These are phyloP conservation scores for Pulicaria dysenterica DNA, from an alignment of 129 eudicot species.

Conservation along the genomic window DNA sequence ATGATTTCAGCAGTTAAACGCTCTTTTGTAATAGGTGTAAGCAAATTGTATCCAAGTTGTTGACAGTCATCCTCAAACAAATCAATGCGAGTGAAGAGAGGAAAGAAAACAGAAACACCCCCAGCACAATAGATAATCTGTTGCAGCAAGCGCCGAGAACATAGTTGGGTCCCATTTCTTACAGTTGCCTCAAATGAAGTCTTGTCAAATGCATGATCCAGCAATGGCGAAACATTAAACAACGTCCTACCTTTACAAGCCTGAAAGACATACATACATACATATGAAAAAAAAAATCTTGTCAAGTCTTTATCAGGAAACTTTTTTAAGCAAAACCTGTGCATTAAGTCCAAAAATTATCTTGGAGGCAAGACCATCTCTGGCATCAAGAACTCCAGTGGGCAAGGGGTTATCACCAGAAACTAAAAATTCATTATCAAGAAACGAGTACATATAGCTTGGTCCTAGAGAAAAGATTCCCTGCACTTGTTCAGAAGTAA, in stretches of 20 bases:
- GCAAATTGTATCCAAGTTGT: slow-evolving; percentile 48
- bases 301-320: slow-evolving; percentile 7
- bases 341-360: slow-evolving; percentile 93
- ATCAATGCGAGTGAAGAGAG: slow-evolving; percentile 79
- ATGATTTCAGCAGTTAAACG: slow-evolving; percentile 88
- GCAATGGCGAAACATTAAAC: slow-evolving; percentile 77
- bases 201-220: slow-evolving; percentile 69
- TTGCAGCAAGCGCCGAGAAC: slow-evolving; percentile 89
- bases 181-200: slow-evolving; percentile 81
- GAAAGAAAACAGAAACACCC: slow-evolving; percentile 97
- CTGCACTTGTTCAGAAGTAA: slow-evolving; percentile 83
- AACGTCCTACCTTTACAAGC: slow-evolving; percentile 79
- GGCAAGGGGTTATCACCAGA: slow-evolving; percentile 65
- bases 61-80: slow-evolving; percentile 54
- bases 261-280: slow-evolving; percentile 40
- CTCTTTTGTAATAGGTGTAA: slow-evolving; percentile 72
- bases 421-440: slow-evolving; percentile 69
- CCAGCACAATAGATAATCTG: slow-evolving; percentile 96
- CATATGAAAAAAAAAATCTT: slow-evolving; percentile 1
- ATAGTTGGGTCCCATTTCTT: slow-evolving; percentile 79
- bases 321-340: slow-evolving; percentile 59
- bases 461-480: slow-evolving; percentile 91
- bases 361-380: slow-evolving; percentile 95
- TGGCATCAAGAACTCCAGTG: slow-evolving; percentile 85
- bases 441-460: slow-evolving; percentile 93